phyloP scores from a whole-genome alignment of 2,329 filamentous ascomycete genomes.

The Tolypocladium ovalisporum region DNA sequence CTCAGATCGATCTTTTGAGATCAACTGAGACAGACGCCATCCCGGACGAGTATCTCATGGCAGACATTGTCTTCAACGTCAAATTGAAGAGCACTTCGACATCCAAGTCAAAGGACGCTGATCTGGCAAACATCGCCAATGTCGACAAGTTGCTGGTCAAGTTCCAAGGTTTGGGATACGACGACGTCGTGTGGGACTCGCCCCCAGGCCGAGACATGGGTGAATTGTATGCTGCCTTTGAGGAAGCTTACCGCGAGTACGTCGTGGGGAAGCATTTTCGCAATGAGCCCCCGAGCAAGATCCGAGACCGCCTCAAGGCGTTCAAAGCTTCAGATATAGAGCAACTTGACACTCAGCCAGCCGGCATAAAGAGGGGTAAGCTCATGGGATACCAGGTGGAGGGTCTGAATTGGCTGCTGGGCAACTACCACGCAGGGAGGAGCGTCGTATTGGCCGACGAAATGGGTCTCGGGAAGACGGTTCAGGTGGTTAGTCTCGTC shows the following conservation, averaged over 20 bases:
- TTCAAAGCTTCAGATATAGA: conserved; percentile 58
- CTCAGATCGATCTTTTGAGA: conserved; percentile 46
- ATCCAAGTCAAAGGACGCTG: conserved; percentile 53
- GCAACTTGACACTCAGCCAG: conserved; percentile 62
- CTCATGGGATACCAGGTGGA: conserved; percentile 92
- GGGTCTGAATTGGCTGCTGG: conserved; percentile 89
- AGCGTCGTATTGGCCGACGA: conserved; percentile 93
- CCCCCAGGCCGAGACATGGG: conserved; percentile 56
- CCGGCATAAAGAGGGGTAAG: conserved; percentile 62
- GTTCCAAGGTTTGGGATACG: conserved; percentile 84
- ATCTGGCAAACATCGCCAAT: conserved; percentile 59
- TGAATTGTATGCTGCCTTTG: conserved; percentile 68
- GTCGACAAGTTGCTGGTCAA: conserved; percentile 74
- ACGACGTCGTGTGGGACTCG: conserved; percentile 82
- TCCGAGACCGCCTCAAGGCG: conserved; percentile 58
- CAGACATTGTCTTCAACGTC: conserved; percentile 83
- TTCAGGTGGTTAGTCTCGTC: conserved; percentile 80
- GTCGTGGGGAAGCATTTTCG: conserved; percentile 65
- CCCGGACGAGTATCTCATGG: conserved; percentile 72
- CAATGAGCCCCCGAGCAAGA: conserved; percentile 40
- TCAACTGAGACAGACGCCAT: conserved; percentile 69
- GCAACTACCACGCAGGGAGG: conserved; percentile 71
- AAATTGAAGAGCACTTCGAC: conserved; percentile 39
- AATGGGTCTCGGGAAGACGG: conserved; percentile 96
- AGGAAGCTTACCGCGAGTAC: conserved; percentile 76